Evolutionary conservation across 1,139 yeast species (phyloP), one percentile per base, ranked within the genome.

Genomic region (Petasospora rhodanensis): DNA sequence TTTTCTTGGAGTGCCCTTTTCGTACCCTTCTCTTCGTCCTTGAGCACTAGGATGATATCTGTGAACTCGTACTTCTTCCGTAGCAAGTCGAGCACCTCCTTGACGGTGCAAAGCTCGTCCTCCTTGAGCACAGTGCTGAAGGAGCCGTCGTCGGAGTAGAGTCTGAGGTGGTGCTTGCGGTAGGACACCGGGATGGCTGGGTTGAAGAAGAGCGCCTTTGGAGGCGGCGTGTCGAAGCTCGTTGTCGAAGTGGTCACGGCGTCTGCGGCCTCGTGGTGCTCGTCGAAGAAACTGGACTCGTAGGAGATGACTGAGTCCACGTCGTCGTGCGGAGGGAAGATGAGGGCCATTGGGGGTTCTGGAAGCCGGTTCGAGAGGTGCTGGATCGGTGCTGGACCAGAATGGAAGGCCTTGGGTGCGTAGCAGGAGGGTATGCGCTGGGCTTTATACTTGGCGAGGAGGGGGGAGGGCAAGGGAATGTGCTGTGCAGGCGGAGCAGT

Each of bases 151-250:
- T 37, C 40, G 3, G 38, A 26, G 18, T 17, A 26, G 8, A 43
- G 24, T 7, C 38, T 25, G 4, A 43, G 19, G 28, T 40, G 41
- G 22, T 43, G 43, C 24, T 41, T 40, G 9, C 31, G 31, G 11
- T 30, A 34, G 2, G 30, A 16, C 11, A 34, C 17, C 1, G 45
- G 45, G 15, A 37, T 23, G 14, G 45, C 33, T 1, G 44, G 32
- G 32, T 43, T 36, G 32, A 43, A 29, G 32, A 43, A 41, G 9
- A 43, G 26, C 3, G 47, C 47, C 28, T 41, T 42, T 15, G 42
- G 38, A 10, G 29, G 10, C 6, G 22, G 15, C 10, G 35, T 15
- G 18, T 15, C 18, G 18, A 31, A 15, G n/a, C 23, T 19, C 6
- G 27, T 12, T 11, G 30, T 27, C 21, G 35, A 31, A n/a, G 28